Evolutionary conservation across 2,329 filamentous ascomycete species (phyloP).

Genomic region (Ophiostoma ulmi): DNA sequence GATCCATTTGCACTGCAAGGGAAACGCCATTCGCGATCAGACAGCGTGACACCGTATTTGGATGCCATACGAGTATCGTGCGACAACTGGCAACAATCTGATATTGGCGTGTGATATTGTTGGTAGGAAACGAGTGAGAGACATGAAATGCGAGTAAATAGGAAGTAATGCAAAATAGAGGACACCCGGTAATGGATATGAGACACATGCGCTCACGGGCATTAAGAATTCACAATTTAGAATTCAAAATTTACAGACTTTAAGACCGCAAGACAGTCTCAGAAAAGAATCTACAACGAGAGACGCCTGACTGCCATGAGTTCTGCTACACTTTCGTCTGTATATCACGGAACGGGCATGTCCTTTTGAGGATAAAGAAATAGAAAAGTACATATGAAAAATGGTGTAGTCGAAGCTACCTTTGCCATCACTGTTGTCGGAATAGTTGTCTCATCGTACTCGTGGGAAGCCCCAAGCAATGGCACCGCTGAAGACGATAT

Average conservation of each 20-base stretch:
- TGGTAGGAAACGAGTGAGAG: background rate
- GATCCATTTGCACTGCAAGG: background rate
- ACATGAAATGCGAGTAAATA: background rate
- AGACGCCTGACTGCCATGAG: background rate
- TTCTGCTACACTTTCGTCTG: background rate
- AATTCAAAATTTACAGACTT: background rate
- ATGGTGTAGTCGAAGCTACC: background rate
- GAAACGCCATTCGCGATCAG: background rate
- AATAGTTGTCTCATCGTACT: too few relatives aligned
- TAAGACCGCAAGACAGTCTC: background rate
- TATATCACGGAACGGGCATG: background rate
- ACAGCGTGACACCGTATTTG: background rate
- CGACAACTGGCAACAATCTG: background rate
- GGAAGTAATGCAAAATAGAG: background rate
- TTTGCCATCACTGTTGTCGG: too few relatives aligned
- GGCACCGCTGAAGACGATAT: too few relatives aligned
- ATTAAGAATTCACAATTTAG: background rate
- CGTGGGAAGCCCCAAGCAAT: too few relatives aligned
- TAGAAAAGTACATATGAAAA: background rate
- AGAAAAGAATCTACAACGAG: background rate
- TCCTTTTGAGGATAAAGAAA: background rate
- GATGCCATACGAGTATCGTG: background rate
- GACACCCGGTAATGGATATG: background rate
- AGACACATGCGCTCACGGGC: background rate
- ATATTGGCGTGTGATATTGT: background rate